Conservation (phyloP, 352 stramenopile genomes). For the Globisporangium cylindrosporum region DNA sequence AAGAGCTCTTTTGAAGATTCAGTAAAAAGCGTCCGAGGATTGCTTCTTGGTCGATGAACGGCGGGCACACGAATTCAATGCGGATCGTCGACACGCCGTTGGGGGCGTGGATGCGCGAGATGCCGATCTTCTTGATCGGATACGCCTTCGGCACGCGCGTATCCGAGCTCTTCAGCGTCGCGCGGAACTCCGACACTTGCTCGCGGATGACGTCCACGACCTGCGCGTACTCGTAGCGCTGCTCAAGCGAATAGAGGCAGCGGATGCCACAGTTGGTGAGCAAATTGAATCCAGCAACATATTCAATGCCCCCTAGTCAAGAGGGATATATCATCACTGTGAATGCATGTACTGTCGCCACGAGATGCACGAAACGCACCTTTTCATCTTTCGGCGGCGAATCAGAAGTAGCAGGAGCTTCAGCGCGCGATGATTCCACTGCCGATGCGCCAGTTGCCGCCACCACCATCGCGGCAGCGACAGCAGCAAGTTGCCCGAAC, state of each 20-base stretch:
- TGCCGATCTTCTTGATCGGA: conserved; percentile 81
- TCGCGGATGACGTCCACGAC: conserved; percentile 67
- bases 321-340: neutral
- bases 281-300: neutral
- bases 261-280: conserved; percentile 7
- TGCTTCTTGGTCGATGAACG: conserved; percentile 73
- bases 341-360: neutral
- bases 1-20: conserved; percentile 37
- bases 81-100: conserved; percentile 84
- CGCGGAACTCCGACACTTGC: conserved; percentile 74
- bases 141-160: conserved; percentile 71
- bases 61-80: conserved; percentile 76
- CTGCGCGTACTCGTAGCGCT: conserved; percentile 65
- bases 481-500: neutral
- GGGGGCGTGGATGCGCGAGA: conserved; percentile 71
- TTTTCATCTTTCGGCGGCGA: neutral
- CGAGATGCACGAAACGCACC: neutral
- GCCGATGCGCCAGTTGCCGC: conserved; percentile 2
- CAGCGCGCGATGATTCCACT: neutral
- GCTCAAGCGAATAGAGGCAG: neutral
- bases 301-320: neutral
- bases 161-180: conserved; percentile 68
- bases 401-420: neutral
- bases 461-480: conserved; percentile 1
- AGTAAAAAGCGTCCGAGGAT: conserved; percentile 70